Conservation (phyloP, 306 rosid species). For the Cicer pinnatifidum region DNA sequence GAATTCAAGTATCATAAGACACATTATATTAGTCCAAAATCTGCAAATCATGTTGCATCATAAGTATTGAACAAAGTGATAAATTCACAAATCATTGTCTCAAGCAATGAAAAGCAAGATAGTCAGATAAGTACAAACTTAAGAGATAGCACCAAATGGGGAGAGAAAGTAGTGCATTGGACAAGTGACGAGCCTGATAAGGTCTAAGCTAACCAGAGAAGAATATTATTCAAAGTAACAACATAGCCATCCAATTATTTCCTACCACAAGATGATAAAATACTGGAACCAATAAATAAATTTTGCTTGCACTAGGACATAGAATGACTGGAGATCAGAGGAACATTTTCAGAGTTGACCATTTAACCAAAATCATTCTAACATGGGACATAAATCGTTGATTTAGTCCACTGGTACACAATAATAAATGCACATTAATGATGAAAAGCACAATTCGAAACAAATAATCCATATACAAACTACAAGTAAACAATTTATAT, state of each 20-base stretch:
- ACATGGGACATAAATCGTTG: slow-evolving; percentile 24
- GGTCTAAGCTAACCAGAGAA: slow-evolving; percentile 33
- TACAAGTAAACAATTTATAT: slow-evolving; percentile 24
- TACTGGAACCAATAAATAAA: slow-evolving; percentile 31
- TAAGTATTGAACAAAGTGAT: slow-evolving; percentile 33
- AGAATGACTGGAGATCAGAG: background rate
- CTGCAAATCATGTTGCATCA: slow-evolving; percentile 54
- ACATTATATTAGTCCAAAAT: slow-evolving; percentile 86
- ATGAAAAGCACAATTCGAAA: slow-evolving; percentile 26
- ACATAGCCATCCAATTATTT: slow-evolving; percentile 18
- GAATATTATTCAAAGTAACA: slow-evolving; percentile 31
- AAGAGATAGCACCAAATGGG: slow-evolving; percentile 32
- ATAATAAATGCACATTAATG: background rate
- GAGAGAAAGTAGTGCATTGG: slow-evolving; percentile 35
- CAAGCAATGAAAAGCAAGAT: slow-evolving; percentile 38
- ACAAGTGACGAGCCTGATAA: slow-evolving; percentile 21
- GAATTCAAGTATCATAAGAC: slow-evolving; percentile 45
- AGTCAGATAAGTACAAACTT: slow-evolving; percentile 23
- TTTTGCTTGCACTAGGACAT: slow-evolving; percentile 5
- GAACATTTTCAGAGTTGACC: background rate
- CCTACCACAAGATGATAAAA: slow-evolving; percentile 15
- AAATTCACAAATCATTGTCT: slow-evolving; percentile 35
- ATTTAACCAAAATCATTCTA: slow-evolving; percentile 27
- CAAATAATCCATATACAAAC: slow-evolving; percentile 8
- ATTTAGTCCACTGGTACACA: slow-evolving; percentile 1